Evolutionary conservation across 2,329 filamentous ascomycete genomes (phyloP).

Genomic region (Pseudogymnoascus sp.): DNA sequence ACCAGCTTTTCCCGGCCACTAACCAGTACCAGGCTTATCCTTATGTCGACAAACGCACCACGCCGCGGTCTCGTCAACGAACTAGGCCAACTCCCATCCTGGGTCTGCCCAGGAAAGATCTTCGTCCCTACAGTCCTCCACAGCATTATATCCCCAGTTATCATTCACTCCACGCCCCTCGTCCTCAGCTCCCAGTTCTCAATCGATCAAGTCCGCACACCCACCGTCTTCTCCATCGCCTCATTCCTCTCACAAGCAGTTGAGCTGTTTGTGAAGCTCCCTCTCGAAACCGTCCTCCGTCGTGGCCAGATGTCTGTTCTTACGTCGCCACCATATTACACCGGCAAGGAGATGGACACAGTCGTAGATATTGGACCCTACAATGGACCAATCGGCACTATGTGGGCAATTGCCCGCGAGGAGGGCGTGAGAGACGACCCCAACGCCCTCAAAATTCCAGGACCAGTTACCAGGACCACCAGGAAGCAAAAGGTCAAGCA

Average conservation of each 20-base stretch:
- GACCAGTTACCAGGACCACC: not conserved
- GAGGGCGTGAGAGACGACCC: constrained; percentile 48
- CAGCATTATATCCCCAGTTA: constrained; percentile 72
- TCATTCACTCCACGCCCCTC: constrained; percentile 75
- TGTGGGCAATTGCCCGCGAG: constrained; percentile 76
- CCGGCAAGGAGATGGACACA: constrained; percentile 49
- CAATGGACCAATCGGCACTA: constrained; percentile 79
- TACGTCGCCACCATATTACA: constrained; percentile 40
- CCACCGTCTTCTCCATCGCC: constrained; percentile 70
- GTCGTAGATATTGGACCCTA: constrained; percentile 77
- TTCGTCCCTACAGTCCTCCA: constrained; percentile 80
- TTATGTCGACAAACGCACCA: constrained; percentile 70
- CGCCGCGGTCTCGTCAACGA: constrained; percentile 66
- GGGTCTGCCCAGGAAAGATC: constrained; percentile 61
- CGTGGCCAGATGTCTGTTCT: constrained; percentile 76
- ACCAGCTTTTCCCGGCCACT: constrained; percentile 17
- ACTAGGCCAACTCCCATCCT: constrained; percentile 69
- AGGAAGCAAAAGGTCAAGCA: constrained; percentile 23
- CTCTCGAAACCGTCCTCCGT: constrained; percentile 83
- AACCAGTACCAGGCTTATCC: constrained; percentile 55
- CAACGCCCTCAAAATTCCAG: constrained; percentile 1
- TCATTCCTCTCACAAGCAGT: constrained; percentile 73
- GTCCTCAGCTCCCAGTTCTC: constrained; percentile 76
- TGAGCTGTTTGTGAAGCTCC: constrained; percentile 79
- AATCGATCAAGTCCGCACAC: constrained; percentile 74